phyloP scores from a whole-genome alignment of 139 green algal genomes.

The Pycnococcus provasolii region DNA sequence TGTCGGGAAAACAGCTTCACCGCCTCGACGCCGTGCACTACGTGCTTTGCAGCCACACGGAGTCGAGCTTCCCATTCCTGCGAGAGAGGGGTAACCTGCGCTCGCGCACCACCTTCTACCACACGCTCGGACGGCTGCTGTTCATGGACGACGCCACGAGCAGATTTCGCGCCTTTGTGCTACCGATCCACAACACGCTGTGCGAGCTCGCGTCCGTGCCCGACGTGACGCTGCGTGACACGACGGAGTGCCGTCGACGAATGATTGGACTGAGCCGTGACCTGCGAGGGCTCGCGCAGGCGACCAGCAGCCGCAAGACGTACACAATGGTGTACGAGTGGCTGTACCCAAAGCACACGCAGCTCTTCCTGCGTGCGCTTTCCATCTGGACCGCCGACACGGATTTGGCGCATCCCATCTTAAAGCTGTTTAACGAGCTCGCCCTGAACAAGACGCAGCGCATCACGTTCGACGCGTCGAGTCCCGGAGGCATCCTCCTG shows the following conservation, averaged over 20 bases:
- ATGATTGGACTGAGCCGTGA: constrained; percentile 84
- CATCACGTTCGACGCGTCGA: constrained; percentile 88
- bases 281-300: constrained; percentile 76
- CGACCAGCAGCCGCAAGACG: constrained; percentile 66
- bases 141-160: constrained; percentile 88
- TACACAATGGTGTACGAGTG: constrained; percentile 90
- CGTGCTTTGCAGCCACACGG: constrained; percentile 74
- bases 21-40: constrained; percentile 80
- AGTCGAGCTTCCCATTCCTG: constrained; percentile 73
- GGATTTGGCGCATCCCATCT: constrained; percentile 54
- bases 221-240: constrained; percentile 25
- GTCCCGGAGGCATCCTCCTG: constrained; percentile 89
- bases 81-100: constrained; percentile 61
- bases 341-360: constrained; percentile 85
- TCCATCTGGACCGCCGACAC: constrained; percentile 73
- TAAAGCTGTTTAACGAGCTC: constrained; percentile 96
- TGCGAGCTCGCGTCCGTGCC: constrained; percentile 17
- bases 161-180: constrained; percentile 84
- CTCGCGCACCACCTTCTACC: constrained; percentile 85
- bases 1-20: constrained; percentile 91
- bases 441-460: constrained; percentile 91
- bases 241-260: constrained; percentile 44
- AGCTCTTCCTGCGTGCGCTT: constrained; percentile 59
- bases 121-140: constrained; percentile 77
- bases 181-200: constrained; percentile 49